Evolutionary conservation across 805 yeast species (phyloP).

Genomic region (Dipodascus geniculatus): DNA sequence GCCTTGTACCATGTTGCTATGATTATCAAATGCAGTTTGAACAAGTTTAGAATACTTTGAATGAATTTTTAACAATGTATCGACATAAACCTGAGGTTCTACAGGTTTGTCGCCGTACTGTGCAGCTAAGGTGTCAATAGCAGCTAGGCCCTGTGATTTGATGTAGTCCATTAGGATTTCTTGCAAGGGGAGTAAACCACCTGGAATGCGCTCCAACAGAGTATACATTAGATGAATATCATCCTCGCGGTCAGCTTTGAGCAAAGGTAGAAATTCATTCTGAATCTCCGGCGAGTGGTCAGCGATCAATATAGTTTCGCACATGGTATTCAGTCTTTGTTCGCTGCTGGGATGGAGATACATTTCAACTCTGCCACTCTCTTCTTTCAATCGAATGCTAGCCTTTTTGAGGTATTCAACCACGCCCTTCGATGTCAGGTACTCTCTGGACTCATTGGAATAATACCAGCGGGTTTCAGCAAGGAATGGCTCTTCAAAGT

Average conservation of each 20-base stretch:
- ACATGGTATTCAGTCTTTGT: constrained; percentile 58
- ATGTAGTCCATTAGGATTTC: constrained; percentile 62
- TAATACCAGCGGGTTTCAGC: constrained; percentile 47
- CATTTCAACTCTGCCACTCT: constrained; percentile 62
- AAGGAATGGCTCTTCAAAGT: constrained; percentile 68
- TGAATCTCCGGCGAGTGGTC: constrained; percentile 69
- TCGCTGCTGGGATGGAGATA: constrained; percentile 81
- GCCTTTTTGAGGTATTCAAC: constrained; percentile 87
- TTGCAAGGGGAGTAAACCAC: constrained; percentile 69
- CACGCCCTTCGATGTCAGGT: constrained; percentile 62
- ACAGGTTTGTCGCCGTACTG: constrained; percentile 25
- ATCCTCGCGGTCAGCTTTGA: constrained; percentile 58
- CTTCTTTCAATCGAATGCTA: constrained; percentile 71
- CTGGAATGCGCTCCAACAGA: constrained; percentile 65
- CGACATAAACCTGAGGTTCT: constrained; percentile 72
- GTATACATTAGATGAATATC: constrained; percentile 72
- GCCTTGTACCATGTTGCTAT: constrained; percentile 72
- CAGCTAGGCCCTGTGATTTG: constrained; percentile 46
- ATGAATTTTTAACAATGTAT: constrained; percentile 62
- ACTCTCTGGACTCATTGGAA: constrained; percentile 52
- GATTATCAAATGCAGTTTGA: constrained; percentile 52
- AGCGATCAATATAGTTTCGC: constrained; percentile 66
- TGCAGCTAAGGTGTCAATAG: constrained; percentile 45
- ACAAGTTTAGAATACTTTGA: constrained; percentile 56
- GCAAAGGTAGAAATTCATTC: constrained; percentile 60